Conservation (phyloP, 2,329 filamentous ascomycete species). For the Clarireedia hainanense region DNA sequence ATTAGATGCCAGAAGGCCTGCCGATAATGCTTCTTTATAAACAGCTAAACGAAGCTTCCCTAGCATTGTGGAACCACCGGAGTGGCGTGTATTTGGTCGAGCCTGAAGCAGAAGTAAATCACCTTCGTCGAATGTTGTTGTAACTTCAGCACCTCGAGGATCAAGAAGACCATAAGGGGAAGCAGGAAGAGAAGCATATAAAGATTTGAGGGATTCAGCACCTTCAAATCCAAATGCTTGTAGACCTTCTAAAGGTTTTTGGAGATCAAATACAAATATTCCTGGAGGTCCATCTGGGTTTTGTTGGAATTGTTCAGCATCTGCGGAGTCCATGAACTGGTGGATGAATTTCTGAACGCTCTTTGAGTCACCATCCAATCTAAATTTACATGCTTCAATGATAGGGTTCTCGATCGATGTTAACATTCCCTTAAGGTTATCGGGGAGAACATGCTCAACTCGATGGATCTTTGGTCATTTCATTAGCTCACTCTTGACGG, state of each 20-base stretch:
- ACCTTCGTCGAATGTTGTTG: constrained; percentile 46
- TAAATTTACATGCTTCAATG: constrained; percentile 68
- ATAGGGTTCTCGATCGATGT: constrained; percentile 58
- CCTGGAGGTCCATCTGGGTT: constrained; percentile 75
- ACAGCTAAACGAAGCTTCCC: constrained; percentile 27
- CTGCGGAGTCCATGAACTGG: constrained; percentile 62
- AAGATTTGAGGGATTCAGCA: constrained; percentile 40
- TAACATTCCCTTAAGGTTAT: constrained; percentile 66
- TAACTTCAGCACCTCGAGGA: constrained; percentile 25
- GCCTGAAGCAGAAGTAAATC: constrained; percentile 80
- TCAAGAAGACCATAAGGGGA: not conserved
- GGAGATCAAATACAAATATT: constrained; percentile 66
- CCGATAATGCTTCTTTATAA: constrained; percentile 23
- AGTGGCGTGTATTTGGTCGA: constrained; percentile 52
- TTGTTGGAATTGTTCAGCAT: constrained; percentile 48
- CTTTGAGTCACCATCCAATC: constrained; percentile 43
- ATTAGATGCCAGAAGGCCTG: constrained; percentile 20
- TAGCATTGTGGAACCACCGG: constrained; percentile 60
- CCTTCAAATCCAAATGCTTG: constrained; percentile 70
- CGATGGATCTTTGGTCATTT: constrained; percentile 48
- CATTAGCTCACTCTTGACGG: not conserved
- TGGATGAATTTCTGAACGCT: constrained; percentile 54
- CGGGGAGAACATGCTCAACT: constrained; percentile 55
- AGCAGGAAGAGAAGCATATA: constrained; percentile 17
- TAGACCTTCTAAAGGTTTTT: constrained; percentile 68